Evolutionary conservation across 805 yeast species (phyloP).

Genomic region (Ogataea nonfermentans): DNA sequence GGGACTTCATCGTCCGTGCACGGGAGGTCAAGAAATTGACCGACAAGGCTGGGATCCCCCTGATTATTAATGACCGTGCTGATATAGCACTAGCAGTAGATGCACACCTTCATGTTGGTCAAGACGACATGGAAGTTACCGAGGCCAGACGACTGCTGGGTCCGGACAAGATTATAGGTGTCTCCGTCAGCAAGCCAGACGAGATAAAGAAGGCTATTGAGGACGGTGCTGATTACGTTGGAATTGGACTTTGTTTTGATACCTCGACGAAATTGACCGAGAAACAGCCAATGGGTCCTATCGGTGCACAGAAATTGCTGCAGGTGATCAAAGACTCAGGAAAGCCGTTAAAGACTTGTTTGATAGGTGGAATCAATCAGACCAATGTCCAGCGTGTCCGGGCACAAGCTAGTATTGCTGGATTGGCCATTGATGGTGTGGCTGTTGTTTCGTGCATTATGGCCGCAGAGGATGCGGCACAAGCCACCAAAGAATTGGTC

Average conservation of each 20-base stretch:
- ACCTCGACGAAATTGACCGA: constrained; percentile 67
- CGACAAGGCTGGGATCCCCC: constrained; percentile 57
- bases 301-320: constrained; percentile 58
- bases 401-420: constrained; percentile 46
- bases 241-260: constrained; percentile 75
- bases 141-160: constrained; percentile 67
- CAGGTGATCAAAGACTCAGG: constrained; percentile 40
- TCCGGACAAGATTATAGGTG: constrained; percentile 72
- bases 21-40: constrained; percentile 60
- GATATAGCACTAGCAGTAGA: constrained; percentile 88
- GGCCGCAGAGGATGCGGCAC: constrained; percentile 55
- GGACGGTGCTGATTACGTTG: constrained; percentile 69
- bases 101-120: constrained; percentile 92
- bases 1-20: constrained; percentile 65
- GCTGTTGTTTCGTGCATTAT: constrained; percentile 87
- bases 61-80: constrained; percentile 80
- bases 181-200: constrained; percentile 59
- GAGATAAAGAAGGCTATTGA: constrained; percentile 54
- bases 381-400: constrained; percentile 59
- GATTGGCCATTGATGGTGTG: constrained; percentile 65
- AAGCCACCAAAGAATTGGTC: constrained; percentile 44
- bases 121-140: constrained; percentile 72
- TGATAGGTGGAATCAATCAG: constrained; percentile 76
- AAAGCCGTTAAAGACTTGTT: constrained; percentile 54
- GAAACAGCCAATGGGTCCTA: constrained; percentile 63